Evolutionary conservation across 371 early-diverging fungal genomes (phyloP), one percentile per base, ranked within the genome.

Genomic region (Lichtheimia ramosa): DNA sequence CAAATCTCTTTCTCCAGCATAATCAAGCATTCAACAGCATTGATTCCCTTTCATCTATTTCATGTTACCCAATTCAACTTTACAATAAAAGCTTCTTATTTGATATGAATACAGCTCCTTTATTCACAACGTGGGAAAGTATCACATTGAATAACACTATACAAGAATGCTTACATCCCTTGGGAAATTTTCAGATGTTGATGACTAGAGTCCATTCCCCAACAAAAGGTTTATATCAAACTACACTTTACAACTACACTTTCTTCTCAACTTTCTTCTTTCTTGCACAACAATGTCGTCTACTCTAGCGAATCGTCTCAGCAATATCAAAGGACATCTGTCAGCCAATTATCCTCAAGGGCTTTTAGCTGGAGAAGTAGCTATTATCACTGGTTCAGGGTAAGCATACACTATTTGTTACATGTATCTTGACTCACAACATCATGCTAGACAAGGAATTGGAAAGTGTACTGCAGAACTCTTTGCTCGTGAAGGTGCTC

Each of bases 311-410:
- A 73, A 74, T 62, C 75, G 79, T 56, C 64, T 78, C 25, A 73
- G 73, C 65, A 69, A 62, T 34, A 75, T 75, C 40, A 72, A 70
- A 55, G 73, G 75, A n/a, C 79, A 78, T 43, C 73, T 78, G 59
- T 73, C 79, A 51, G 75, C 68, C 43, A 73, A 71, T 56, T 66
- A 71, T 59, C 82, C 84, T 48, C 70, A 83, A 63, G 89, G 87
- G 48, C 73, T 90, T 55, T 74, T 92, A 54, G 79, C 75, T 54
- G 21, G 86, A 51, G 88, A 92, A 74, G 92, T 92, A 15, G 92
- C 90, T 56, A 78, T 92, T 43, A 83, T 92, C 66, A 92, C 92
- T 52, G 92, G 92, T 51, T 86, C 89, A 59, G 89, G 88, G 90
- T 88, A 79, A n/a, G 59, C 70, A 40, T 53, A n/a, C 13, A 24